Conservation (phyloP, 306 rosid species). For the Malus fusca region DNA sequence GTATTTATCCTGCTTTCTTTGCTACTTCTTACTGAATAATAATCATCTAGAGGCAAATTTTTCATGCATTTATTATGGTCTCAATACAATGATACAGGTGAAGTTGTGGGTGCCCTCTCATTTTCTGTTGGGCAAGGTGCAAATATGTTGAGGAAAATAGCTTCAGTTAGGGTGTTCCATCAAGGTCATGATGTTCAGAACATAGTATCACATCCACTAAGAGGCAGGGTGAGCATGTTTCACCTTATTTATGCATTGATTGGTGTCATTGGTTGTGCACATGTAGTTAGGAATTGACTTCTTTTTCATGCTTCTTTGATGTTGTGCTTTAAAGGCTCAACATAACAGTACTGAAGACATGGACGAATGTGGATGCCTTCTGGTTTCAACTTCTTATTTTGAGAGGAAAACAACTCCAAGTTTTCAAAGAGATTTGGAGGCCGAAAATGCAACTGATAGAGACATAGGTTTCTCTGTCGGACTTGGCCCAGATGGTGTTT, state of each 20-base stretch:
- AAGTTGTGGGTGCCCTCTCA: constrained; percentile 83
- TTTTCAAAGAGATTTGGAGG: constrained; percentile 45
- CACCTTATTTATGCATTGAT: constrained; percentile 4
- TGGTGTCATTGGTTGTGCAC: not conserved
- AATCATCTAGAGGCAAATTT: not conserved
- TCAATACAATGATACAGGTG: constrained; percentile 49
- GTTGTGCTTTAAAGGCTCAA: constrained; percentile 35
- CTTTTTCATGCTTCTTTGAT: constrained; percentile 7
- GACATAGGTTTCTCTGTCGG: constrained; percentile 87
- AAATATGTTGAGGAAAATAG: constrained; percentile 55
- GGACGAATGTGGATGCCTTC: constrained; percentile 42
- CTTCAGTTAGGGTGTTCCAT: constrained; percentile 68
- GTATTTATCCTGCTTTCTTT: not conserved
- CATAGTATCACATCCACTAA: constrained; percentile 53
- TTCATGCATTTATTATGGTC: not conserved
- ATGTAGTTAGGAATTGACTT: constrained; percentile 4
- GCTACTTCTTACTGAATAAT: not conserved
- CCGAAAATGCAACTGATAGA: constrained; percentile 38
- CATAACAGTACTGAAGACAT: constrained; percentile 41
- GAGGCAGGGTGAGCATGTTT: constrained; percentile 47
- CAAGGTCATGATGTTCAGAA: constrained; percentile 46
- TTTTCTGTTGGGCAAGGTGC: constrained; percentile 77
- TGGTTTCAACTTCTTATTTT: constrained; percentile 70
- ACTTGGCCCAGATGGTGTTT: constrained; percentile 45
- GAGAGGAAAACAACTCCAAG: constrained; percentile 70